Evolutionary conservation across 2,329 filamentous ascomycete genomes (phyloP).

Genomic region (Diplocarpon mali): DNA sequence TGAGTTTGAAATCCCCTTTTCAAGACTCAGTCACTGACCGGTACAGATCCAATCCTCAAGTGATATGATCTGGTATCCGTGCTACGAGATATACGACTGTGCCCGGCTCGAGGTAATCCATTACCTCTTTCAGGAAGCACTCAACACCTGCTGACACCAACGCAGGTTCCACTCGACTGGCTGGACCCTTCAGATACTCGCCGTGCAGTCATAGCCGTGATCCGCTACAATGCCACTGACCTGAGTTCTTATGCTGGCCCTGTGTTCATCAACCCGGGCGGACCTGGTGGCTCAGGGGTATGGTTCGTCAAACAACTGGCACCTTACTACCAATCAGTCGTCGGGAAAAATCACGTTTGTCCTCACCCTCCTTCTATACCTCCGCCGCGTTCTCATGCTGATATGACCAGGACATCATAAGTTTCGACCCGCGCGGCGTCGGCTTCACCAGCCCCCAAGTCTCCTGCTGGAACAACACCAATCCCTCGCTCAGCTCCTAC

Average conservation of each 20-base stretch:
- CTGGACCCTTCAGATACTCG: constrained; percentile 12
- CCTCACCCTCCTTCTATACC: background rate
- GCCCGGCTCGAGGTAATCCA: constrained; percentile 19
- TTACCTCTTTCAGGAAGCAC: background rate
- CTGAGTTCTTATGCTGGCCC: constrained; percentile 14
- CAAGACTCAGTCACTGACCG: background rate
- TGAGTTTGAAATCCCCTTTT: background rate
- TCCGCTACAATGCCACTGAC: constrained; percentile 15
- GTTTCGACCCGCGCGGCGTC: constrained; percentile 40
- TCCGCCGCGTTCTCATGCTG: background rate
- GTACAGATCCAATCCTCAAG: constrained; percentile 4
- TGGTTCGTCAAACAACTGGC: constrained; percentile 17
- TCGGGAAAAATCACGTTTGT: constrained; percentile 36
- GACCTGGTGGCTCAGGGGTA: constrained; percentile 38
- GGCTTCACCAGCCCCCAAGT: constrained; percentile 36
- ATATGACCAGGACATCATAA: constrained; percentile 36
- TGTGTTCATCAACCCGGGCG: constrained; percentile 24
- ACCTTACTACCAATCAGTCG: constrained; percentile 30
- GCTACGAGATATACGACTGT: constrained; percentile 19
- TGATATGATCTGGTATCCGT: constrained; percentile 19
- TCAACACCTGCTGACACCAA: background rate
- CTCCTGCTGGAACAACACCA: constrained; percentile 34
- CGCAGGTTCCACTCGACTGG: constrained; percentile 19
- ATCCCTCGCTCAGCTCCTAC: background rate
- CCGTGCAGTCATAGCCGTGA: constrained; percentile 13